Conservation (phyloP, 306 rosid genomes). For the Delonix regia region DNA sequence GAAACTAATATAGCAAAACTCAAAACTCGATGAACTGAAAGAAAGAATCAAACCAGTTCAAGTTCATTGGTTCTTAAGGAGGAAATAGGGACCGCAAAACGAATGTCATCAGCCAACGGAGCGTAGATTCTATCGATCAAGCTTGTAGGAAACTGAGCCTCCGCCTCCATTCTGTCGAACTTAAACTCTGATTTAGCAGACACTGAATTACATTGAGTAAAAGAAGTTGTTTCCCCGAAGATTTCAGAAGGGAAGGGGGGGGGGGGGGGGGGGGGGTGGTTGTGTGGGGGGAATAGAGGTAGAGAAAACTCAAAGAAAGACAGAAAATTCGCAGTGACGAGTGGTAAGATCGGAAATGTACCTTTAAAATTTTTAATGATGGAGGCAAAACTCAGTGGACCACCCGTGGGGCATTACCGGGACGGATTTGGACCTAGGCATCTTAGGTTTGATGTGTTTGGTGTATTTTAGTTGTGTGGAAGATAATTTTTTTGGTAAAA, state of each 20-base stretch:
- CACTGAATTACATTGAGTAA: background rate
- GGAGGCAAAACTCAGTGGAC: conserved; percentile 27
- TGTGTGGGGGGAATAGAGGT: background rate
- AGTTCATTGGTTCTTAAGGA: conserved; percentile 70
- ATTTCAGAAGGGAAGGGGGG: no score
- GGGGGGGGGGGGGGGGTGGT: no score
- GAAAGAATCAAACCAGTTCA: conserved; percentile 58
- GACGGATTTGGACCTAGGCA: no score
- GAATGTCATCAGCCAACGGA: conserved; percentile 62
- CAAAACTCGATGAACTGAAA: background rate
- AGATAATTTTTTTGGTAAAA: no score
- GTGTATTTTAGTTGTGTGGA: no score
- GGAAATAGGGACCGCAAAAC: conserved; percentile 69
- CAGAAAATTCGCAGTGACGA: background rate
- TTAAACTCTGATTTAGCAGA: background rate
- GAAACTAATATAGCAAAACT: background rate
- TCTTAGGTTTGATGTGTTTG: no score
- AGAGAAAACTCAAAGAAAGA: background rate
- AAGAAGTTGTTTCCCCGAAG: background rate
- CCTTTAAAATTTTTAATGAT: conserved; percentile 38
- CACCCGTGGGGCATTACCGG: background rate
- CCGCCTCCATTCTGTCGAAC: conserved; percentile 58
- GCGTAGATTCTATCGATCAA: conserved; percentile 61
- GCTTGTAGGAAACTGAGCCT: conserved; percentile 53
- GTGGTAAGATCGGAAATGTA: background rate